Evolutionary conservation across 2,329 filamentous ascomycete species (phyloP).

Genomic region (Sarocladium kiliense): DNA sequence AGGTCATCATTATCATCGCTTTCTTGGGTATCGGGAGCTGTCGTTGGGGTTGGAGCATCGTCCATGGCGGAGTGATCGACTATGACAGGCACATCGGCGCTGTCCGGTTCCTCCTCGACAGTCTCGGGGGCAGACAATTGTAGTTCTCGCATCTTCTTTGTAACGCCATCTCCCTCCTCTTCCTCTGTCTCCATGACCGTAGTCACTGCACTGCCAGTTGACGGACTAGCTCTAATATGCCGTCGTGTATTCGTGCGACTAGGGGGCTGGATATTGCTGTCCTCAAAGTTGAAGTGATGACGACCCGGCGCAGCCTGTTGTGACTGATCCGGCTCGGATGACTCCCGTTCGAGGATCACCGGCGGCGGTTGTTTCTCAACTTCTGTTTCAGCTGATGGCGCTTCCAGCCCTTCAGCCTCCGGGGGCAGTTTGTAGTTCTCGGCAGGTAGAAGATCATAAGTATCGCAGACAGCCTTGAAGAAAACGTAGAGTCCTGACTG

Average conservation of each 20-base stretch:
- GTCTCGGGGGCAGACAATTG: constrained; percentile 49
- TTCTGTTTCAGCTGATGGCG: constrained; percentile 35
- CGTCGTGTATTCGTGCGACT: constrained; percentile 69
- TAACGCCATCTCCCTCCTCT: constrained; percentile 53
- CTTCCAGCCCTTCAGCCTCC: constrained; percentile 82
- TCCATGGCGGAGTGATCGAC: constrained; percentile 29
- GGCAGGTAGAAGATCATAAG: constrained; percentile 80
- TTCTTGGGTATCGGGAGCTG: constrained; percentile 10
- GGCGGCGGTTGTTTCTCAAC: constrained; percentile 26
- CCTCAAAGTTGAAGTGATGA: constrained; percentile 1
- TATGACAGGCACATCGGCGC: constrained; percentile 35
- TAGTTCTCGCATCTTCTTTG: constrained; percentile 40
- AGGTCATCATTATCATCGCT: constrained; percentile 10
- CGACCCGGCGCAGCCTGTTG: constrained; percentile 7
- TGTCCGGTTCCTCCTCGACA: constrained; percentile 46
- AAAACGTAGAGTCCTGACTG: constrained; percentile 91
- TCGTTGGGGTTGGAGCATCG: constrained; percentile 11
- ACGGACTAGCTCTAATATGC: constrained; percentile 75
- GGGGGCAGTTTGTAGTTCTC: constrained; percentile 95
- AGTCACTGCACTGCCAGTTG: constrained; percentile 70
- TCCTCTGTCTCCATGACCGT: constrained; percentile 82
- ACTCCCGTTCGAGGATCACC: constrained; percentile 27
- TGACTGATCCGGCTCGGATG: constrained; percentile 20
- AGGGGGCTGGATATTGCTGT: constrained; percentile 43
- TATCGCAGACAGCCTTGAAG: constrained; percentile 95